Evolutionary conservation across 169 alveolate genomes (phyloP), one percentile per base, ranked within the genome.

Genomic region (Toxoplasma gondii): DNA sequence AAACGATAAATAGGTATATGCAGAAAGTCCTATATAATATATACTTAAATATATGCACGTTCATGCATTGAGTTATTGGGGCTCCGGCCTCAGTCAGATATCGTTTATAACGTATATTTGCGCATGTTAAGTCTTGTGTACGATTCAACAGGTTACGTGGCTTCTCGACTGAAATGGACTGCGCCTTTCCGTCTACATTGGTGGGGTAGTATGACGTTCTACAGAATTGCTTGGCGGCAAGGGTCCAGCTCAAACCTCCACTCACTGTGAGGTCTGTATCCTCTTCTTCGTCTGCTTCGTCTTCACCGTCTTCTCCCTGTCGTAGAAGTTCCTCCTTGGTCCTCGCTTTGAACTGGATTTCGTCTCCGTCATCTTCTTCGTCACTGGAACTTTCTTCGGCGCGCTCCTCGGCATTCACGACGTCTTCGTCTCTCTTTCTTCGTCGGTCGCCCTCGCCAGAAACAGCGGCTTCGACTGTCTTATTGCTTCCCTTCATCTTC

Each of bases 221-320:
- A 64, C 78, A 29, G 78, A 10, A 24, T 2, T 4, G 12, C 0
- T 4, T 2, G 36, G 34, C 29, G 78, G 78, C 9, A 24, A 29
- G 34, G 34, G 1, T 2, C 29, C 78, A 64, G 34, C 78, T 10
- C 10, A 24, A 9, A 9, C 78, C 78, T 64, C 34, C 78, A 9
- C 78, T 64, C 34, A 64, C 78, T 24, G 78, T 39, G 70, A 82
- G 24, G 69, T 43, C 90, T 43, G 22, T 49, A 39, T 82, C 91
- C 44, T 91, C 93, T 7, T 38, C 45, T 24, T 88, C 93, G 58
- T 88, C 93, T n/a, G 24, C 81, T 27, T 67, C 93, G 82, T 67
- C 86, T 1, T 41, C 87, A 36, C 67, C 93, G 31, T 69, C 39
- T 31, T 88, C 93, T 70, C 74, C 45, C n/a, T 90, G 69, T 45